Evolutionary conservation across 2,329 filamentous ascomycete genomes (phyloP).

Genomic region (Epichloe glyceriae): DNA sequence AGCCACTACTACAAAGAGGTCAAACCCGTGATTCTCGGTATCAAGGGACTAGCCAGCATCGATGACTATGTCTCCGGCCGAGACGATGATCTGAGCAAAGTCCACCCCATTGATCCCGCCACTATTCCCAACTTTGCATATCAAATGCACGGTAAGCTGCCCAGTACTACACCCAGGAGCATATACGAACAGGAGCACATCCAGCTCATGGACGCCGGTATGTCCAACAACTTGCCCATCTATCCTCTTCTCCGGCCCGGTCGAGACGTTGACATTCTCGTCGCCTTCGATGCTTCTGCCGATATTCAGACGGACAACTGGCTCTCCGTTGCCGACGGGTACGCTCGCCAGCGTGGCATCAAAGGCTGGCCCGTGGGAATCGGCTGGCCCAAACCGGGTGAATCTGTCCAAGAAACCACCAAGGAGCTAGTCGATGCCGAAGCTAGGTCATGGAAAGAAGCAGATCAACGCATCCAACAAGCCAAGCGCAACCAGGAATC

Average conservation of each 20-base stretch:
- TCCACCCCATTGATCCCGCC: conserved; percentile 90
- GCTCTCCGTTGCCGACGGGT: conserved; percentile 88
- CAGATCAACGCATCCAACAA: conserved; percentile 48
- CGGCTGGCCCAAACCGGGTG: conserved; percentile 68
- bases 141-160: conserved; percentile 64
- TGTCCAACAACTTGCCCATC: conserved; percentile 96
- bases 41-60: conserved; percentile 63
- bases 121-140: conserved; percentile 81
- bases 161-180: conserved; percentile 63
- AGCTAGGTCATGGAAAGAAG: conserved; percentile 44
- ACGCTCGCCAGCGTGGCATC: conserved; percentile 76
- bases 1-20: conserved; percentile 95
- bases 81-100: conserved; percentile 74
- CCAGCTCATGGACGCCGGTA: conserved; percentile 89
- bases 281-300: conserved; percentile 89
- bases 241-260: conserved; percentile 86
- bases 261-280: conserved; percentile 74
- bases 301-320: conserved; percentile 93
- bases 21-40: conserved; percentile 61
- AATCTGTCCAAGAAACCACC: conserved; percentile 45
- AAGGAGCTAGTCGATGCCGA: conserved; percentile 55
- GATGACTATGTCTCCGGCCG: conserved; percentile 74
- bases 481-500: conserved; percentile 38
- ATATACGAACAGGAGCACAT: conserved; percentile 60
- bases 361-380: conserved; percentile 90